Evolutionary conservation across 2,329 filamentous ascomycete genomes (phyloP).

Genomic region (Nigrospora sphaerica): DNA sequence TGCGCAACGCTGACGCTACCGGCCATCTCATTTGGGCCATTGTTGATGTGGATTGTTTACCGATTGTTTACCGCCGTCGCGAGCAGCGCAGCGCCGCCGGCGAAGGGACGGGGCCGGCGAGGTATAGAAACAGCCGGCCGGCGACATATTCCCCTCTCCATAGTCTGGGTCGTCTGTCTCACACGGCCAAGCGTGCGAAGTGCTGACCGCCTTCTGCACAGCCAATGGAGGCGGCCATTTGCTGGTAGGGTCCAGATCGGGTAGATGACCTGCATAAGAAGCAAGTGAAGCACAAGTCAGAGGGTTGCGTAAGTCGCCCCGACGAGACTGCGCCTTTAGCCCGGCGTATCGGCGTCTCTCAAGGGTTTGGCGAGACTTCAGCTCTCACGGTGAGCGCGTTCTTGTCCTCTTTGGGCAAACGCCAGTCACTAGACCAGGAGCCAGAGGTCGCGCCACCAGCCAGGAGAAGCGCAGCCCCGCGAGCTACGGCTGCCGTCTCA

Average conservation of each 20-base stretch:
- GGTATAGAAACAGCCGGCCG: too few relatives aligned
- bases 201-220: conserved; percentile 1
- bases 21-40: too few relatives aligned
- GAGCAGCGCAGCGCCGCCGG: too few relatives aligned
- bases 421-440: neutral
- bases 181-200: neutral
- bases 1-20: too few relatives aligned
- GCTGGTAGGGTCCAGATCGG: too few relatives aligned
- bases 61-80: neutral
- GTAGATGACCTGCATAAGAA: neutral
- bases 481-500: too few relatives aligned
- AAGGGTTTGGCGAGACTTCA: conserved; percentile 1
- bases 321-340: neutral
- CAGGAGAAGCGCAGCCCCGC: too few relatives aligned
- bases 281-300: neutral
- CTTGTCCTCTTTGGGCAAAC: neutral
- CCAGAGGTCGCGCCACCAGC: too few relatives aligned
- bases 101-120: too few relatives aligned
- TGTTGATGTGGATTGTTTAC: neutral
- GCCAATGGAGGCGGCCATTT: too few relatives aligned
- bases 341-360: neutral
- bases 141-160: too few relatives aligned
- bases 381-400: neutral
- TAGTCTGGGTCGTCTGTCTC: too few relatives aligned
- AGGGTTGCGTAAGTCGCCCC: neutral